Evolutionary conservation across 257 asterid genomes (phyloP), one percentile per base, ranked within the genome.

Genomic region (Petrea volubilis): DNA sequence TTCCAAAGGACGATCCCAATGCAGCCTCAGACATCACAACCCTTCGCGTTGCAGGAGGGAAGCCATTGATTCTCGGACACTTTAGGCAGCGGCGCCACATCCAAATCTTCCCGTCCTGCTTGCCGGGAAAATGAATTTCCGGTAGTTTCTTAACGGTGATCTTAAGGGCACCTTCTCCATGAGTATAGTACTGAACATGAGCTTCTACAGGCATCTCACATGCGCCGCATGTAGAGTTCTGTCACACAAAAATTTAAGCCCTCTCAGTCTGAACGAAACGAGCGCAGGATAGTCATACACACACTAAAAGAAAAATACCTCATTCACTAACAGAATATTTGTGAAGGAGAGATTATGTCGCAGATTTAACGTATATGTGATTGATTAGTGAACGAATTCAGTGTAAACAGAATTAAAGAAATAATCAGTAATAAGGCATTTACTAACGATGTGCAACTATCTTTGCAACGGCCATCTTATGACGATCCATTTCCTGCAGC

Each of bases 401-500:
- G n/a, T n/a, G n/a, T n/a, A n/a, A n/a, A n/a, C n/a, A n/a, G n/a
- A n/a, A n/a, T n/a, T n/a, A n/a, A n/a, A n/a, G n/a, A n/a, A n/a
- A n/a, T n/a, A n/a, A n/a, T n/a, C n/a, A n/a, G n/a, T n/a, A n/a
- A n/a, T n/a, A 59, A 51, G 64, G 50, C 81, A 93, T 97, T 78
- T 88, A 91, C 82, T 93, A 96, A 70, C 73, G 82, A 63, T 89
- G 96, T 28, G 91, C 88, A 68, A 86, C 96, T 58, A 94, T 91
- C 79, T 86, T 89, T 71, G 97, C 91, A 43, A 94, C 93, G 74
- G 96, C 96, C 96, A 91, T 94, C 90, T 94, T 94, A 70, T 89
- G 90, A 85, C 89, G 97, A 86, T 94, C 96, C 96, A 86, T 87
- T 84, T 94, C 98, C 98, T 94, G 87, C n/a, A n/a, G n/a, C n/a